A percentile compares a stretch with the other conserved stretches of the same genome.
These are phyloP conservation scores for Crithidia brevicula DNA, from an alignment of 208 protist genomes.

Conservation along the genomic window DNA sequence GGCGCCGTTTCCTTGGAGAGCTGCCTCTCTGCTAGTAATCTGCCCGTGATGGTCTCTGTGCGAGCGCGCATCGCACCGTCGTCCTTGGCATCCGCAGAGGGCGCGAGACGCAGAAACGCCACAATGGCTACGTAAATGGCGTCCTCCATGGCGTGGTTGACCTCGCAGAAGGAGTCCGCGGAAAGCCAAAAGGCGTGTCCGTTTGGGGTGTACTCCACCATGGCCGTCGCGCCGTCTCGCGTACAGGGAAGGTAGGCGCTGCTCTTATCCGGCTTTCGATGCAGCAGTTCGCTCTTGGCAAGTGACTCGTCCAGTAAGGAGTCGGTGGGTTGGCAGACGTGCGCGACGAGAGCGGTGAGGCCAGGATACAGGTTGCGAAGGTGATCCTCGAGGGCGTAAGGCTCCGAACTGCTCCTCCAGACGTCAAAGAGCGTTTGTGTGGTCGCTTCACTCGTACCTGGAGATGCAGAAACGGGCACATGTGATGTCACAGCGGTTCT, in stretches of 20 bases:
- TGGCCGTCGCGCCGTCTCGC: neutral
- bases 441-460: neutral
- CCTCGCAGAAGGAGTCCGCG: slow-evolving; percentile 55
- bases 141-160: slow-evolving; percentile 55
- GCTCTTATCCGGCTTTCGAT: slow-evolving; percentile 38
- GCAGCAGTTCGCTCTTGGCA: neutral
- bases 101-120: slow-evolving; percentile 30
- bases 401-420: slow-evolving; percentile 31
- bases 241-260: slow-evolving; percentile 40
- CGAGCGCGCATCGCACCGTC: no score
- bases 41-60: no score
- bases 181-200: slow-evolving; percentile 36
- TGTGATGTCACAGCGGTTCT: no score
- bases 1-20: no score
- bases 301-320: neutral
- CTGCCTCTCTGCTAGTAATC: no score
- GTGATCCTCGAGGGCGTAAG: slow-evolving; percentile 22
- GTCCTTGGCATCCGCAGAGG: neutral
- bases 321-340: slow-evolving; percentile 28
- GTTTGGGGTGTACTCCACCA: slow-evolving; percentile 52
- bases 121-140: slow-evolving; percentile 45
- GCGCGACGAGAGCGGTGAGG: slow-evolving; percentile 36
- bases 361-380: slow-evolving; percentile 9
- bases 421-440: slow-evolving; percentile 39
- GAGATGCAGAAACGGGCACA: no score